Percentiles rank a stretch among this genome's conserved stretches.
phyloP scores from a whole-genome alignment of 768 basidiomycete species.

The Lentinula detonsa region DNA sequence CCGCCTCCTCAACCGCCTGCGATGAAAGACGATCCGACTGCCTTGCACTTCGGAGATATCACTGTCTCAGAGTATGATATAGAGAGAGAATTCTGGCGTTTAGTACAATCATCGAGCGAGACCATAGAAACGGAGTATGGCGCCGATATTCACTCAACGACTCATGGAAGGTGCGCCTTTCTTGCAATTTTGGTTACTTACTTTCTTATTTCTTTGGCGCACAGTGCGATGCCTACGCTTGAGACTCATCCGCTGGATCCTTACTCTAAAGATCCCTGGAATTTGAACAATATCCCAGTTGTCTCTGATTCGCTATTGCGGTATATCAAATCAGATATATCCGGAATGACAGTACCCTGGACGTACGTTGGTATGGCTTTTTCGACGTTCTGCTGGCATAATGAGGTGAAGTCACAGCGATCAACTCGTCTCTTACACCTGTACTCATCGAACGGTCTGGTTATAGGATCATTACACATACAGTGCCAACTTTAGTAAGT shows the following conservation, averaged over 20 bases:
- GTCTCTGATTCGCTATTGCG: constrained; percentile 88
- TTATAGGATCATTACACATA: constrained; percentile 94
- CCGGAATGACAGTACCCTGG: constrained; percentile 99
- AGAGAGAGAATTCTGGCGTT: constrained; percentile 94
- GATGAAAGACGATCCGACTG: constrained; percentile 41
- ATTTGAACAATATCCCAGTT: constrained; percentile 96
- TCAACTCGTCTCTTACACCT: neutral
- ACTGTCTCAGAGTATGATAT: constrained; percentile 85
- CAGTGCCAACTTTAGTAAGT: constrained; percentile 87
- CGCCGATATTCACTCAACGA: constrained; percentile 97
- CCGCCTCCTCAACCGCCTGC: constrained; percentile 30
- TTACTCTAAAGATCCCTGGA: constrained; percentile 93
- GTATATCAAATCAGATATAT: constrained; percentile 97
- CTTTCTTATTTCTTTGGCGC: neutral
- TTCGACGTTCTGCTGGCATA: constrained; percentile 99
- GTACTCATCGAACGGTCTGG: constrained; percentile 3
- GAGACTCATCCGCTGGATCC: constrained; percentile 88
- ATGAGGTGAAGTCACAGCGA: constrained; percentile 56
- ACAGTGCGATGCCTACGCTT: constrained; percentile 89
- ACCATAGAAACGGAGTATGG: constrained; percentile 99
- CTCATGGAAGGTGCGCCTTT: constrained; percentile 80
- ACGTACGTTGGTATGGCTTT: constrained; percentile 99
- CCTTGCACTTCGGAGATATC: constrained; percentile 51
- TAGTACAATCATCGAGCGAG: constrained; percentile 84
- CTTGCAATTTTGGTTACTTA: neutral